Percentiles rank a stretch among this genome's conserved stretches.
phyloP scores from a whole-genome alignment of 169 alveolate genomes.

The Plasmodium falciparum region DNA sequence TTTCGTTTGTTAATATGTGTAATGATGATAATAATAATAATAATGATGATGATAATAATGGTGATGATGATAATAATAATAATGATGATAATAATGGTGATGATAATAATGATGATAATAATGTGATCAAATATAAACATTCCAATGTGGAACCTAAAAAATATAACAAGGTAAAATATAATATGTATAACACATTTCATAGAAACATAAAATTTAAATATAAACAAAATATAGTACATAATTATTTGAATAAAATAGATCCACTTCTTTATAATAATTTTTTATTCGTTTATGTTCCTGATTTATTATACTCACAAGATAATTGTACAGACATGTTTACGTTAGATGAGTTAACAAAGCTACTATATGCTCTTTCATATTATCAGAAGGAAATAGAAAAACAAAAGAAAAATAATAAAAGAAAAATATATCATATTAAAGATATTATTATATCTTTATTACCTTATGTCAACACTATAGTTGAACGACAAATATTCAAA shows the following conservation, averaged over 20 bases:
- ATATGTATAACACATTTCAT: no score
- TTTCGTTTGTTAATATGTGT: no score
- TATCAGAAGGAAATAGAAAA: constrained; percentile 18
- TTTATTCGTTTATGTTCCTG: background rate
- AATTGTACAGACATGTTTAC: background rate
- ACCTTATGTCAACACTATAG: background rate
- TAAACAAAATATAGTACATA: no score
- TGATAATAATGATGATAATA: no score
- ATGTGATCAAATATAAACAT: no score
- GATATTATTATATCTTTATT: constrained; percentile 11
- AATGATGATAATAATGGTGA: no score
- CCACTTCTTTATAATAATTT: background rate
- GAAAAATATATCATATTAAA: background rate
- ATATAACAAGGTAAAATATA: no score
- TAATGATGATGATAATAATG: no score
- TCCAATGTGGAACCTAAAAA: background rate
- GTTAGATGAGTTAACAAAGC: constrained; percentile 31
- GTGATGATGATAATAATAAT: no score
- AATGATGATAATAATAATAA: no score
- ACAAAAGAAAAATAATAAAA: background rate
- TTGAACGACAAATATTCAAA: constrained; percentile 13
- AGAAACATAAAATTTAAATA: no score
- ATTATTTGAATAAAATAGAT: no score
- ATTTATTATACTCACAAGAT: background rate
- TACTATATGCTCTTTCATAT: constrained; percentile 14